These are phyloP conservation scores for Vigna nakashimae DNA, from an alignment of 306 rosid genomes.

Conservation along the genomic window DNA sequence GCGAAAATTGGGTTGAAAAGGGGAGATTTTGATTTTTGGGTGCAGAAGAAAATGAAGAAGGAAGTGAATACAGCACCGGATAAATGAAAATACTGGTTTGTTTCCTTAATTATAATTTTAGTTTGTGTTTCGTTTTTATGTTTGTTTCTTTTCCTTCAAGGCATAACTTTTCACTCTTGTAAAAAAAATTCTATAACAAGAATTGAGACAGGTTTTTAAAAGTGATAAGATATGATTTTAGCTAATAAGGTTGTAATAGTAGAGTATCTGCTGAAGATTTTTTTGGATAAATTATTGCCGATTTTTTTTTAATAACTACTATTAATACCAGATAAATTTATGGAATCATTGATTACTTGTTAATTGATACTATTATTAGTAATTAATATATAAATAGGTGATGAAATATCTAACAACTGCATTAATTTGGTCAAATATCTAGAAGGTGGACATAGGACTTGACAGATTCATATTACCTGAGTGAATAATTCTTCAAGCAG, in stretches of 20 bases:
- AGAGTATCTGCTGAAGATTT: background rate
- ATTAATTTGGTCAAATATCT: constrained; percentile 44
- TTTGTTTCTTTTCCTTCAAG: background rate
- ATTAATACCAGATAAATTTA: constrained; percentile 2
- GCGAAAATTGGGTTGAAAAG: constrained; percentile 30
- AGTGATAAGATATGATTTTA: background rate
- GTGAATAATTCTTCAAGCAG: constrained; percentile 5
- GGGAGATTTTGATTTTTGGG: constrained; percentile 36
- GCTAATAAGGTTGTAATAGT: background rate
- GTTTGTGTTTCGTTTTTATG: background rate
- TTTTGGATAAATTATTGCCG: background rate
- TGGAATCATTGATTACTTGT: background rate
- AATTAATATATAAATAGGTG: background rate
- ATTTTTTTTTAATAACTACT: background rate
- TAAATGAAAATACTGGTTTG: constrained; percentile 4
- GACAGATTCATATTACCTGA: constrained; percentile 25
- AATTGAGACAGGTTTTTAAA: background rate
- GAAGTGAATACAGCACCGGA: constrained; percentile 17
- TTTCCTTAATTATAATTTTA: background rate
- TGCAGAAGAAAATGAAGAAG: constrained; percentile 3
- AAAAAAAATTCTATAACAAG: background rate
- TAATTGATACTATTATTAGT: constrained; percentile 14
- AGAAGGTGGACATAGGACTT: constrained; percentile 33
- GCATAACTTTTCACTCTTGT: too few relatives aligned
- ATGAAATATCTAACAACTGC: background rate